Conservation (phyloP, 148 eudicot genomes). For the Arbutus unedo region DNA sequence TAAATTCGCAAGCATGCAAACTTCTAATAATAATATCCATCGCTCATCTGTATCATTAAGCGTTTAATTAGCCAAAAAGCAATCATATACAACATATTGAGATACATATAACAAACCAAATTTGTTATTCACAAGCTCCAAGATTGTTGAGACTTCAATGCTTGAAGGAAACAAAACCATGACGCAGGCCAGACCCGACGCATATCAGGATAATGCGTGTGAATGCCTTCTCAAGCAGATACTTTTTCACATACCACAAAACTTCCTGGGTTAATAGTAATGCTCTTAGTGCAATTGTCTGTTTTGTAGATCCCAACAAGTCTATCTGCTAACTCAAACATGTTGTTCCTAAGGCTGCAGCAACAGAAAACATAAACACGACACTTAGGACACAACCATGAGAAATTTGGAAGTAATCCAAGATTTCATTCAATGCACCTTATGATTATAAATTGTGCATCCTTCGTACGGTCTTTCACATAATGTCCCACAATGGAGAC, state of each 20-base stretch:
- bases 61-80: not conserved
- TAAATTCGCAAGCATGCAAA: not conserved
- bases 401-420: not conserved
- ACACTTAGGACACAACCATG: not conserved
- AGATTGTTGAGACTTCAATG: not conserved
- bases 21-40: not conserved
- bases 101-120: not conserved
- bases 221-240: slow-evolving; percentile 37
- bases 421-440: slow-evolving; percentile 41
- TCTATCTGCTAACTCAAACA: slow-evolving; percentile 96
- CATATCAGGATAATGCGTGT: not conserved
- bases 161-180: slow-evolving; percentile 15
- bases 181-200: not conserved
- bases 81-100: not conserved
- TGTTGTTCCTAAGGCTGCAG: slow-evolving; percentile 95
- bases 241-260: slow-evolving; percentile 68
- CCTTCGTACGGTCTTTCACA: slow-evolving; percentile 92
- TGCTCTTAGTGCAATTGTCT: slow-evolving; percentile 95
- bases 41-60: not conserved
- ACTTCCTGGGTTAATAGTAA: slow-evolving; percentile 87
- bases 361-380: not conserved
- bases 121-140: not conserved
- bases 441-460: slow-evolving; percentile 94
- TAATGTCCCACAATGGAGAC: slow-evolving; percentile 98
- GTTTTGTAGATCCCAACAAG: slow-evolving; percentile 98